Evolutionary conservation across 345 rosid species (phyloP), one percentile per base, ranked within the genome.

Genomic region (Moricandia moricandioides): DNA sequence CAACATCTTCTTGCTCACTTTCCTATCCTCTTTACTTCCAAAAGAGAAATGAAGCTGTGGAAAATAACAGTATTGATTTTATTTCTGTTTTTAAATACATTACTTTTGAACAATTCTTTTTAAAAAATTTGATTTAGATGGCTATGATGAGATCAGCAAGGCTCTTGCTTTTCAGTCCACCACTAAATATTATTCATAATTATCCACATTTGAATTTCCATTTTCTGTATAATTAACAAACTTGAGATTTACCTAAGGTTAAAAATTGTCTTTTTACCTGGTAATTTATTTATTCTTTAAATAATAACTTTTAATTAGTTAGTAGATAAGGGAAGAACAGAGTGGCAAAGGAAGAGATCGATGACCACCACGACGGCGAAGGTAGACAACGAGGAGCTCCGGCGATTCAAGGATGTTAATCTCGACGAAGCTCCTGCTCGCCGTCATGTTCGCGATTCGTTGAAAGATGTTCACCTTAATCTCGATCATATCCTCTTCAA

Each of bases 401-500:
- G 75, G 78, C 78, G 72, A 83, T 71, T 92, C 26, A 75, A 84
- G 67, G 81, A 83, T 51, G 88, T 87, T 16, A 72, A 86, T 34
- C 89, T 89, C 85, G 99, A 92, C 59, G 84, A 89, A 54, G 99
- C 82, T 58, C 82, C 88, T 0, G 88, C 87, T 27, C 86, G 99
- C 76, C 83, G 92, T 65, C 85, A 78, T 11, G 96, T 86, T 57
- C 96, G 98, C 17, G 88, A 92, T 29, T 91, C 97, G 4, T 89
- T 89, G 37, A 89, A 86, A 85, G 79, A 87, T 40, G 74, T 89
- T 56, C 99, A 92, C 76, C 88, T 88, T 49, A 81, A 84, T 34
- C 81, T 96, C 68, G 93, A 92, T 66, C 99, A 96, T 78, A 71
- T 96, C 37, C 84, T 92, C 62, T 89, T 96, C 71, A 91, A 88